Conservation (phyloP, 2,329 filamentous ascomycete genomes). For the Monosporascus ibericus region DNA sequence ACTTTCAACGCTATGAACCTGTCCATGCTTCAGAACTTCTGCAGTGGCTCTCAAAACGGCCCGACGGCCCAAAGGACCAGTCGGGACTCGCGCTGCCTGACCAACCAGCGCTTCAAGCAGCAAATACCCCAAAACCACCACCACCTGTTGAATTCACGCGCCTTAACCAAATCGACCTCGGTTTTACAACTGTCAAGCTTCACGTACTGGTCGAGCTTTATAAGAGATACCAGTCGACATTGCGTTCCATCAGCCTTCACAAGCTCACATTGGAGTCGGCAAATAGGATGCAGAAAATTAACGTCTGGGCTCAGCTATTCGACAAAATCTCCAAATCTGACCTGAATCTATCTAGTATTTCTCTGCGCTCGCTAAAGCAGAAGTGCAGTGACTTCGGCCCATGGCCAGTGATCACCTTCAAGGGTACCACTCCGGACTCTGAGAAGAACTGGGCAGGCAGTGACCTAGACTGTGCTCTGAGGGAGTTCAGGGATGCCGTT, state of each 20-base stretch:
- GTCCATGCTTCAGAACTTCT: constrained; percentile 26
- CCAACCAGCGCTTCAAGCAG: neutral
- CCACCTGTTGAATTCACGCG: constrained; percentile 24
- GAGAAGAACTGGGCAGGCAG: constrained; percentile 21
- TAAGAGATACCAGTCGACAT: constrained; percentile 35
- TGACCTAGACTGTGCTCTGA: constrained; percentile 30
- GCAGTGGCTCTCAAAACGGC: constrained; percentile 29
- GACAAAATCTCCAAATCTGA: constrained; percentile 24
- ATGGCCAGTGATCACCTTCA: constrained; percentile 1
- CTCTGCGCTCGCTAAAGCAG: constrained; percentile 24
- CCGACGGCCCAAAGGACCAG: neutral
- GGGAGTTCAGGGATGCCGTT: constrained; percentile 17
- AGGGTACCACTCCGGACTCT: neutral
- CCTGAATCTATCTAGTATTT: constrained; percentile 29
- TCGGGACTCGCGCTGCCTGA: too few species aligned
- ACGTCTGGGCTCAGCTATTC: constrained; percentile 36
- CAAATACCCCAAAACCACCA: constrained; percentile 9
- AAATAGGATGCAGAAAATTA: constrained; percentile 15
- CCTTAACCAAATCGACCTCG: constrained; percentile 39
- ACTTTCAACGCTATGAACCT: constrained; percentile 28
- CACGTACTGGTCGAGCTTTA: constrained; percentile 28
- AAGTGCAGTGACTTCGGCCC: neutral
- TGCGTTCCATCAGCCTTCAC: constrained; percentile 40
- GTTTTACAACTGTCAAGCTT: constrained; percentile 26
- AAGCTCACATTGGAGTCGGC: constrained; percentile 14